Base-by-base conservation (phyloP, 179 eudicot species). In the Silene vulgaris region DNA sequence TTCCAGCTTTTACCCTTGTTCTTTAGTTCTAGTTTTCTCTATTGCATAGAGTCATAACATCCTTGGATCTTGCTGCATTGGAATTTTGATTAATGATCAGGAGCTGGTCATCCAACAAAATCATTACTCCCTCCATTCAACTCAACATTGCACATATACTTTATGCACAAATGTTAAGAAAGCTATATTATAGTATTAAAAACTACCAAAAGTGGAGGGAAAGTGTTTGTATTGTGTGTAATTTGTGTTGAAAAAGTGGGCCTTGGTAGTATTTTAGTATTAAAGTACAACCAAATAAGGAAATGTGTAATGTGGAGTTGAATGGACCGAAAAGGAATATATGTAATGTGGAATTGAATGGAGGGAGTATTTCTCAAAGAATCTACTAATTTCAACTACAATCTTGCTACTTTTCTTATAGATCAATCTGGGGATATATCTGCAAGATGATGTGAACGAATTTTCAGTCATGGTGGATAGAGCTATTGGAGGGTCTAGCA, bases 381-480 rank as follows among this genome's bases (percentile, higher is more conserved):
- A 48, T n/a, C 19, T 28, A 21, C 30, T 35, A 4, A 69, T 50
- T 67, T 61, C 74, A 71, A 20, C 52, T 19, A 8, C 62, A 61
- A n/a, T 62, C 66, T n/a, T 75, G 59, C 21, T 70, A 64, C 52
- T 62, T 20, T 43, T 83, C 50, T 79, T 89, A 96, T 89, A 96
- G 99, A 80, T 89, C 9, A 96, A 91, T 81, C 97, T 88, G 74
- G 99, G 96, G 65, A 86, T 90, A 7, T 93, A 90, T 82, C 72
- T 93, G 82, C 86, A 88, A 74, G 99, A 96, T 83, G 84, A 85
- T 29, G 76, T 48, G 77, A 85, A 74, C 5, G 99, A 96, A 75
- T 75, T 96, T 72, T 96, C 99, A 3, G 75, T 96, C 50, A 84
- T 96, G 88, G 99, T 93, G 17, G 99, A 96, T 87, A 85, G 99